Evolutionary conservation across 2,329 filamentous ascomycete species (phyloP).

Genomic region (Botryotinia narcissicola): DNA sequence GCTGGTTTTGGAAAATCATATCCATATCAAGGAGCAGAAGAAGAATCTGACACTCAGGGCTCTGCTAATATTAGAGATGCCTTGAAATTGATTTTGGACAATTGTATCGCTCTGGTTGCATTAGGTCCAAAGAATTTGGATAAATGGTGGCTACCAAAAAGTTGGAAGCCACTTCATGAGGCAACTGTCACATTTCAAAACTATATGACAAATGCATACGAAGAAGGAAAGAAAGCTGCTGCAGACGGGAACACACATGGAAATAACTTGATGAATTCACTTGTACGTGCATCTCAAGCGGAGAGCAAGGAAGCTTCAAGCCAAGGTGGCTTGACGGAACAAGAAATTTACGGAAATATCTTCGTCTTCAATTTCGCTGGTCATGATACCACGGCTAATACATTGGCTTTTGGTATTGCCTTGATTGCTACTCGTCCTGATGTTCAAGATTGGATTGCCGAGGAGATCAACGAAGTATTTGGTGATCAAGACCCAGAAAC

Average conservation of each 20-base stretch:
- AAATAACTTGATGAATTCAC: conserved; percentile 16
- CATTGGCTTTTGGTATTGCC: background rate
- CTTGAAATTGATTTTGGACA: conserved; percentile 15
- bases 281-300: conserved; percentile 12
- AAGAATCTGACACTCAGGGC: background rate
- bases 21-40: conserved; percentile 4
- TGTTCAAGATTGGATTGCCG: conserved; percentile 14
- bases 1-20: conserved; percentile 18
- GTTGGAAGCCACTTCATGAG: conserved; percentile 13
- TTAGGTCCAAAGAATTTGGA: conserved; percentile 11
- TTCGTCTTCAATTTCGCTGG: conserved; percentile 18
- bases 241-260: background rate
- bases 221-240: conserved; percentile 14
- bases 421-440: conserved; percentile 3
- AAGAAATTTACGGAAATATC: conserved; percentile 18
- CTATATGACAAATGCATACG: conserved; percentile 15
- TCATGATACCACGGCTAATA: conserved; percentile 11
- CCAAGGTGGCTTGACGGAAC: conserved; percentile 14
- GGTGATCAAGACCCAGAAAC: conserved; percentile 7
- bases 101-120: conserved; percentile 14
- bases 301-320: background rate
- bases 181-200: conserved; percentile 15
- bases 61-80: conserved; percentile 4
- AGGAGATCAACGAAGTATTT: conserved; percentile 2
- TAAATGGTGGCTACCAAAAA: conserved; percentile 19